Evolutionary conservation across 2,329 filamentous ascomycete species (phyloP), one percentile per base, ranked within the genome.

Genomic region (Neoascochyta sp.): DNA sequence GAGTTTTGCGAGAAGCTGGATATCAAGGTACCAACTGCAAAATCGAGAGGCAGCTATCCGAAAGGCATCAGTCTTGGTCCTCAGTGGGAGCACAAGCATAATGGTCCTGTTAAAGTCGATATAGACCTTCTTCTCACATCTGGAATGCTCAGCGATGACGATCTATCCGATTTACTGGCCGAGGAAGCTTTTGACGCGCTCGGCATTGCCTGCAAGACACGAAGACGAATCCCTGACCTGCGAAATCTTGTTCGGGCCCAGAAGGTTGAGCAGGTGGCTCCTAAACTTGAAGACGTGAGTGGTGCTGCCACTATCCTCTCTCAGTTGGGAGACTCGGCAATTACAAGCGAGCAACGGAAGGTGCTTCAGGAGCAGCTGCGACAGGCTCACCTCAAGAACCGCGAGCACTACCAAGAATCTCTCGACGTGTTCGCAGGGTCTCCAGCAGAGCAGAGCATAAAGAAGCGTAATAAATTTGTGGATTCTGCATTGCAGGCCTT

Each of bases 111-210:
- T 0, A 38, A 21, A 19, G 42, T 58, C 3, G 43, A 60, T 22
- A 30, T 57, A 3, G 46, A 53, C 14, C 15, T 45, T 12, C 44
- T 60, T 8, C 32, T 44, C 8, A 19, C 39, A 12, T 45, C 43
- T 14, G 47, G 48, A 7, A 3, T 36, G 1, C 38, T 56, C 9
- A 26, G 36, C 9, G 35, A 52, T 12, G 20, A 36, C 1, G 50
- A 54, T 11, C 24, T 52, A 2, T 27, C 34, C 7, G 22, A 38
- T 13, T 29, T 63, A 3, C 28, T 60, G 7, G 49, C 37, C 2
- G 57, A 61, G 8, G 50, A 57, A 22, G 51, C 56, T 1, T 53
- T 60, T 24, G 36, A 50, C 16, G 43, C 45, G 5, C 45, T 62
- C 11, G 39, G 51, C 2, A 26, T 62, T 5, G 50, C 53, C 3